Percentiles rank a stretch among this genome's conserved stretches.
These are phyloP conservation scores for Zalerion maritima DNA, from an alignment of 495 filamentous ascomycete genomes.

Conservation along the genomic window DNA sequence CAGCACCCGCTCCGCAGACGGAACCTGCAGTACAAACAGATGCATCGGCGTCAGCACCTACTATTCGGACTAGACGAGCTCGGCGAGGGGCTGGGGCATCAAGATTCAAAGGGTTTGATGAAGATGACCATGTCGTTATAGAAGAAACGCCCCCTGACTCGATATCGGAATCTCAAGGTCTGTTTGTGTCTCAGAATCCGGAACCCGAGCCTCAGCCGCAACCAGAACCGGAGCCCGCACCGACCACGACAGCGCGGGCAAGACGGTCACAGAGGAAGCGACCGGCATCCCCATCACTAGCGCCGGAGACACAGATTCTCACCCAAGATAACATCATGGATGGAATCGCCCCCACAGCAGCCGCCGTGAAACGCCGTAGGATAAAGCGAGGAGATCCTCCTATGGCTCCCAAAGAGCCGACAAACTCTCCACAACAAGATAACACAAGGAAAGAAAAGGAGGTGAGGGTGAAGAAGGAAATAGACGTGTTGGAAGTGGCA, in stretches of 20 bases:
- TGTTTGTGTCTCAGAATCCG: conserved; percentile 23
- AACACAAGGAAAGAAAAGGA: conserved; percentile 11
- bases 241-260: conserved; percentile 5
- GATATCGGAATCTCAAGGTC: conserved; percentile 16
- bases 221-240: conserved; percentile 6
- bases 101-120: conserved; percentile 59
- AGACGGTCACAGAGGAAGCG: conserved; percentile 33
- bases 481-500: conserved; percentile 56
- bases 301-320: too few relatives aligned
- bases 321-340: conserved; percentile 42
- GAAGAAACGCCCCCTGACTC: conserved; percentile 1
- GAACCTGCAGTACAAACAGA: conserved; percentile 5
- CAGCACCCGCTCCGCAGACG: conserved; percentile 4
- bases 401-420: conserved; percentile 13
- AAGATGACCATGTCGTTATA: conserved; percentile 12
- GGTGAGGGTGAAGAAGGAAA: conserved; percentile 35
- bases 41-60: conserved; percentile 9
- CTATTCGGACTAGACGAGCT: conserved; percentile 20
- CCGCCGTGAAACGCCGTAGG: conserved; percentile 55
- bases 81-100: conserved; percentile 33
- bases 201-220: conserved; percentile 8
- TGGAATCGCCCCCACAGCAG: conserved; percentile 52
- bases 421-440: conserved; percentile 6
- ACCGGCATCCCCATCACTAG: conserved; percentile 19
- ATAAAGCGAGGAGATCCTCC: conserved; percentile 32